Evolutionary conservation across 2,329 filamentous ascomycete species (phyloP).

Genomic region (Mollisiaceae sp.): DNA sequence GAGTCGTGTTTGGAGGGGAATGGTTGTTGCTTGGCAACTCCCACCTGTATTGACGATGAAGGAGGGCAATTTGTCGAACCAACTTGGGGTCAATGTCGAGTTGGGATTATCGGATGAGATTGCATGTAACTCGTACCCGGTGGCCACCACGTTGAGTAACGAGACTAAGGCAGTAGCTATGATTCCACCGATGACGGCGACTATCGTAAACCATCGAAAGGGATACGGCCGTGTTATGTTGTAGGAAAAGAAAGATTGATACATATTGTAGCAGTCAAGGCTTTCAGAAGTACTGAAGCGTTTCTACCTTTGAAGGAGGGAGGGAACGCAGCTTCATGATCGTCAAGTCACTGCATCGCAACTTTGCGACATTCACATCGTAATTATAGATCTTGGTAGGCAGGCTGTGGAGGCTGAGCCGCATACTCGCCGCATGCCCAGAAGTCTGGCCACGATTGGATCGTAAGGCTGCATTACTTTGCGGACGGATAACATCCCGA

Average conservation of each 20-base stretch:
- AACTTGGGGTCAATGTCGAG: not conserved
- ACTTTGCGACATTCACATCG: no score
- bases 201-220: slow-evolving; percentile 3
- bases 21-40: not conserved
- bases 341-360: no score
- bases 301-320: no score
- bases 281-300: no score
- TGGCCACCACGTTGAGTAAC: not conserved
- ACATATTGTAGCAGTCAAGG: not conserved
- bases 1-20: not conserved
- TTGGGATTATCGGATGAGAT: not conserved
- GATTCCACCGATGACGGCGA: not conserved
- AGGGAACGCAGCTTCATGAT: no score
- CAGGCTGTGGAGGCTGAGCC: no score
- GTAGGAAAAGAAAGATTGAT: slow-evolving; percentile 1
- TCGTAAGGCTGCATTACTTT: no score
- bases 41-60: not conserved
- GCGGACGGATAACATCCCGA: no score
- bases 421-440: no score
- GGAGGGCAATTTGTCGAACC: not conserved
- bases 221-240: not conserved
- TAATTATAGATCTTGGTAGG: no score
- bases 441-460: no score
- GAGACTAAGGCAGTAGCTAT: not conserved
- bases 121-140: not conserved